Percentiles rank a stretch among this genome's conserved stretches.
phyloP scores from a whole-genome alignment of 2,329 filamentous ascomycete genomes.

The Acrocalymma vagum region DNA sequence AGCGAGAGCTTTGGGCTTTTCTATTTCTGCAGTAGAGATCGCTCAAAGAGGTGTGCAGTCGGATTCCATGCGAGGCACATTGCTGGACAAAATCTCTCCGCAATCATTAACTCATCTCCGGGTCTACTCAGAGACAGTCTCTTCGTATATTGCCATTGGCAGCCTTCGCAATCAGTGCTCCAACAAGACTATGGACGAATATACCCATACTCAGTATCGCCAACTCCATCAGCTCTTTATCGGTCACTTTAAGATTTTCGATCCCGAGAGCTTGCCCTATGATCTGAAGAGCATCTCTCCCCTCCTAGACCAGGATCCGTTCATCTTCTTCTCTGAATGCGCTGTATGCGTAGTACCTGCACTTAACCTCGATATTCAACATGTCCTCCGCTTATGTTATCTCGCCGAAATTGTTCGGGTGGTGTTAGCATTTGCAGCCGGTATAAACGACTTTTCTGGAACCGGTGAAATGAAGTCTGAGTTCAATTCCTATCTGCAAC shows the following conservation, averaged over 20 bases:
- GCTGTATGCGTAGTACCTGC: conserved; percentile 74
- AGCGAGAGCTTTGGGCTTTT: conserved; percentile 76
- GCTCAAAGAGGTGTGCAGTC: conserved; percentile 85
- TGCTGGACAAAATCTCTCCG: conserved; percentile 85
- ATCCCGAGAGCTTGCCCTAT: conserved; percentile 44
- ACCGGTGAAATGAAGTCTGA: conserved; percentile 7
- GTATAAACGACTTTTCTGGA: conserved; percentile 13
- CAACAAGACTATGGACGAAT: conserved; percentile 72
- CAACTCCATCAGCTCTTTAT: conserved; percentile 82
- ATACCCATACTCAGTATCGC: conserved; percentile 71
- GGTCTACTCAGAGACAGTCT: conserved; percentile 85
- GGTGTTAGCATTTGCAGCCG: conserved; percentile 61
- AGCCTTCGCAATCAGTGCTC: conserved; percentile 69
- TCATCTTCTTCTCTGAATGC: conserved; percentile 82
- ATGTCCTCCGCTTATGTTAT: conserved; percentile 86
- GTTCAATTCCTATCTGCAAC: conserved; percentile 11
- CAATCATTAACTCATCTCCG: conserved; percentile 86
- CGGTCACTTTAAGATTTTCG: conserved; percentile 54
- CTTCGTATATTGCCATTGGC: conserved; percentile 83
- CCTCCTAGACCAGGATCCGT: conserved; percentile 74
- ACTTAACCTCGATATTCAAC: conserved; percentile 76
- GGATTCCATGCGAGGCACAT: conserved; percentile 71
- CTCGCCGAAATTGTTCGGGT: conserved; percentile 90
- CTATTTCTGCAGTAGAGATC: conserved; percentile 89
- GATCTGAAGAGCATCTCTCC: conserved; percentile 58